Conservation (phyloP, 306 rosid genomes). For the Erythrophleum fordii region DNA sequence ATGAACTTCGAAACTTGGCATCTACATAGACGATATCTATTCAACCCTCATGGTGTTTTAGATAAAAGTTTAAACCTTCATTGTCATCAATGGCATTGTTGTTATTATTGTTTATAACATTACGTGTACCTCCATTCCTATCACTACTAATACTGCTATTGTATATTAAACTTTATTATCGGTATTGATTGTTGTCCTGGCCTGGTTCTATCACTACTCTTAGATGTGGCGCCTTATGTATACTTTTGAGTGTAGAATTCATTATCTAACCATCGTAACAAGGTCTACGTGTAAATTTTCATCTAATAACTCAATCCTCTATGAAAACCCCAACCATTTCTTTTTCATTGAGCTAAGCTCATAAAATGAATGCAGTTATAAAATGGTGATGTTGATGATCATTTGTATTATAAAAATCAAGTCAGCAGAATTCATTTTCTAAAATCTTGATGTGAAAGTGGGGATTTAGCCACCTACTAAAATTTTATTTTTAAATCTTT, state of each 20-base stretch:
- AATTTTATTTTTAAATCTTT: too few species aligned
- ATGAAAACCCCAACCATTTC: neutral
- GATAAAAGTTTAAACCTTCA: neutral
- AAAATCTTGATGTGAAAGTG: too few species aligned
- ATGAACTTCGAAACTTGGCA: neutral
- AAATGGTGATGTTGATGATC: too few species aligned
- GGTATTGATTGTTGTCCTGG: neutral
- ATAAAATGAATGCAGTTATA: neutral
- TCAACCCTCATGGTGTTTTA: neutral
- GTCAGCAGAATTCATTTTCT: too few species aligned
- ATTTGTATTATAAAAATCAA: too few species aligned
- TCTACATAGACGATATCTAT: neutral
- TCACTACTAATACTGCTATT: neutral
- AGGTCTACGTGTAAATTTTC: neutral
- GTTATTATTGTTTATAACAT: neutral
- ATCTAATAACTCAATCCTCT: neutral
- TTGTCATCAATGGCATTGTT: neutral
- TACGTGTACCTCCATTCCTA: neutral
- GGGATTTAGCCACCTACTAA: too few species aligned
- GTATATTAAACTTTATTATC: neutral
- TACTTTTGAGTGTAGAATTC: neutral
- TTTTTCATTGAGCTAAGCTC: neutral
- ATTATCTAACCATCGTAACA: neutral
- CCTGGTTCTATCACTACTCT: neutral
- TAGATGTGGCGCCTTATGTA: neutral